Base-by-base conservation (phyloP, 805 yeast species). In the Ogataea wickerhamii region DNA sequence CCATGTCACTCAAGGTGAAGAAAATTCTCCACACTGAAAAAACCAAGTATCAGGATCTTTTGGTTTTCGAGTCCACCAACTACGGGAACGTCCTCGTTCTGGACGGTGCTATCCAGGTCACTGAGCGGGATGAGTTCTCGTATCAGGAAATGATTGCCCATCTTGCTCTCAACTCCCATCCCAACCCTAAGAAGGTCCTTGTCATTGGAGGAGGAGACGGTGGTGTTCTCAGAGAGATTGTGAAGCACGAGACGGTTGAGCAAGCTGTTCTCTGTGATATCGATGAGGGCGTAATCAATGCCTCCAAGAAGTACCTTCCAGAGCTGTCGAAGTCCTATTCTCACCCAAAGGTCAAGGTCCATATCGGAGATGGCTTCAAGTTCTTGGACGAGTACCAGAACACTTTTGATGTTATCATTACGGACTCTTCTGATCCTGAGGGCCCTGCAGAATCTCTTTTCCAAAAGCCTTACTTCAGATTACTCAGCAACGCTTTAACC, bases 171-270 rank as follows among this genome's bases (percentile, higher is more conserved):
- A 85, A 82, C 76, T 80, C 93, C 37, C 98, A 93, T 68, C 89
- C 96, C 54, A 80, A 86, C 69, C 98, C 98, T 41, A 87, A 86
- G 73, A 82, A 75, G 55, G 97, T 94, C 18, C 72, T 91, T 40
- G 98, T 91, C 47, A 85, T 91, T 58, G 98, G 98, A 43, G 98
- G 98, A 49, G 98, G 98, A 58, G 98, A 91, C 64, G 98, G 98
- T 54, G 98, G 98, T 66, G 98, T 91, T 36, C 75, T 91, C 56
- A 80, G 98, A 68, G 98, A 91, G 67, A 74, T 89, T 58, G 86
- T 88, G 58, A 91, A 91, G 68, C 96, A 91, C 67, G 80, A 76
- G 36, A 63, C 76, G 44, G 87, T 91, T 38, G 96, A 88, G 64
- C 83, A 82, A 66, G 96, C 95, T 33, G 76, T 85, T 68, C 73